Conservation (phyloP, 1,284 basidiomycete genomes). For the Trichosporon sp. region DNA sequence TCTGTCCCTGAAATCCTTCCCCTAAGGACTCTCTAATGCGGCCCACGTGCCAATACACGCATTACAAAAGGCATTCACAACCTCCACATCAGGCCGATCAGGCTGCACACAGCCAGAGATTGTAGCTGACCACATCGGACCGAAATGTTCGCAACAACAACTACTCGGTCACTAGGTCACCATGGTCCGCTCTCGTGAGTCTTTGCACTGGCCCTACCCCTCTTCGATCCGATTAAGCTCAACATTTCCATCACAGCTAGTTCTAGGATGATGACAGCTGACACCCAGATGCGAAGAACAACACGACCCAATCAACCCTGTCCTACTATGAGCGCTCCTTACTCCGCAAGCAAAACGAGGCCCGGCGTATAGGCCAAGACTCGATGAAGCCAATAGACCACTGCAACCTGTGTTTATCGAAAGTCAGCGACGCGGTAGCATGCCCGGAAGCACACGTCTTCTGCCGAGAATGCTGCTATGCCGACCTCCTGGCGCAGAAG, state of each 20-base stretch:
- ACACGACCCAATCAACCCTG: conserved; percentile 44
- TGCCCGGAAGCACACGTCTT: conserved; percentile 76
- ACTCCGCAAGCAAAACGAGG: conserved; percentile 33
- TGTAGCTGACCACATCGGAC: not conserved
- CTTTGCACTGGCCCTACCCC: not conserved
- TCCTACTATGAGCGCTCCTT: conserved; percentile 46
- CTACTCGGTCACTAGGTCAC: too few relatives aligned
- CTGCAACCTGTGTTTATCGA: conserved; percentile 75
- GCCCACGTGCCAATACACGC: not conserved
- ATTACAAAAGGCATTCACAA: too few relatives aligned
- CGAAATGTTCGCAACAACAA: conserved; percentile 3
- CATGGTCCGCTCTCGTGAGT: not conserved
- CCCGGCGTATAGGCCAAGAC: conserved; percentile 77
- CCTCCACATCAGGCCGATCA: not conserved
- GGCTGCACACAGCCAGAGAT: not conserved
- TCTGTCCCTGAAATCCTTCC: not conserved
- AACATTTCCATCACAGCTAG: not conserved
- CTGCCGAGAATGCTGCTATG: conserved; percentile 74
- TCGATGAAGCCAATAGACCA: conserved; percentile 83
- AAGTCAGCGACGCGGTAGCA: conserved; percentile 69
- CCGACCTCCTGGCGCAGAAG: conserved; percentile 59
- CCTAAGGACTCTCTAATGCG: not conserved
- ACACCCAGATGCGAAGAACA: conserved; percentile 42
- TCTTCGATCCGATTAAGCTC: not conserved
- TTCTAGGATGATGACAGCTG: not conserved